Evolutionary conservation across 352 stramenopile genomes (phyloP).

Genomic region (Phytophthora ramorum): DNA sequence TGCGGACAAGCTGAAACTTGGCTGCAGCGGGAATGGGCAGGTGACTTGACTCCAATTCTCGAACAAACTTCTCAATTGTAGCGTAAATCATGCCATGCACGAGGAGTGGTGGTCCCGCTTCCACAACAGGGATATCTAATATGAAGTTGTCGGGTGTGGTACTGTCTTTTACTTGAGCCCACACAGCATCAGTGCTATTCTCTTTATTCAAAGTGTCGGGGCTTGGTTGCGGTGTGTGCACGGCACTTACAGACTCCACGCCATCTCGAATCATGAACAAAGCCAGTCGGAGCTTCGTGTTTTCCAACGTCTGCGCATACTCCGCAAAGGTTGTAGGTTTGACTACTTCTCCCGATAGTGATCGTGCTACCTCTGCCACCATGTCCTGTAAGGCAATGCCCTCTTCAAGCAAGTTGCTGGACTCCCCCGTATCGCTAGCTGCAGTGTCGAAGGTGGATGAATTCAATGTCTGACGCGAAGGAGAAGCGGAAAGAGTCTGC

Average conservation of each 20-base stretch:
- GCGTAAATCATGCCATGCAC: conserved; percentile 63
- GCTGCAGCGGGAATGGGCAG: conserved; percentile 61
- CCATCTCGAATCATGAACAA: conserved; percentile 30
- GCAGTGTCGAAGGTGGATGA: not conserved
- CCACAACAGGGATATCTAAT: conserved; percentile 60
- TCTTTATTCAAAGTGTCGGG: not conserved
- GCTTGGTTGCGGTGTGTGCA: not conserved
- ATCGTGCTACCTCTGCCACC: conserved; percentile 9
- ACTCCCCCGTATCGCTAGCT: conserved; percentile 5
- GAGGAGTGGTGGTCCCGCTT: conserved; percentile 55
- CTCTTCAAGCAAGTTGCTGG: conserved; percentile 9
- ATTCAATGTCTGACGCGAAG: conserved; percentile 18
- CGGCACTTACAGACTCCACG: not conserved
- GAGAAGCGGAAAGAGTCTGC: conserved; percentile 8
- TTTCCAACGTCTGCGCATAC: conserved; percentile 36
- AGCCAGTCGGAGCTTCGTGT: conserved; percentile 31
- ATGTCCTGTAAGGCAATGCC: conserved; percentile 6
- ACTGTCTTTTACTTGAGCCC: conserved; percentile 30
- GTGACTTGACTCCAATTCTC: conserved; percentile 68
- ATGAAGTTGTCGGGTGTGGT: conserved; percentile 52
- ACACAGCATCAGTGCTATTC: conserved; percentile 2
- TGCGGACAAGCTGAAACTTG: conserved; percentile 85
- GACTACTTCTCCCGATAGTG: conserved; percentile 2
- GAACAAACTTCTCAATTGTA: conserved; percentile 68
- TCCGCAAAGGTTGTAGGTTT: conserved; percentile 36